These are phyloP conservation scores for Yamadazyma phyllophila DNA, from an alignment of 805 yeast species.

Conservation along the genomic window DNA sequence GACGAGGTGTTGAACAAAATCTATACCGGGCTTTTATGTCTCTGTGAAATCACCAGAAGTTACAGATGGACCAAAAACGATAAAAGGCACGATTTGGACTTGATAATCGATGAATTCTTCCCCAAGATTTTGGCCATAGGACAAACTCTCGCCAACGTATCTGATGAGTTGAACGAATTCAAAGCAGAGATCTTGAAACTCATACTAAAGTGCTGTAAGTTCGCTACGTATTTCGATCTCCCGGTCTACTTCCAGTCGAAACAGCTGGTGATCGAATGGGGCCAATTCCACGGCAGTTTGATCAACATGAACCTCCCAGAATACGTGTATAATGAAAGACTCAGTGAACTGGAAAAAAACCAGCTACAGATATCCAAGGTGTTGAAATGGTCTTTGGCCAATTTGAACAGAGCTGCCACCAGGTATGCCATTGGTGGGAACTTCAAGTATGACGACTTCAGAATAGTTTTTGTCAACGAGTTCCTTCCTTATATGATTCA, in stretches of 20 bases:
- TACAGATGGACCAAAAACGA: conserved; percentile 70
- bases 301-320: conserved; percentile 59
- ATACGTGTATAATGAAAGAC: conserved; percentile 43
- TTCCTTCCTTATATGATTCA: conserved; percentile 73
- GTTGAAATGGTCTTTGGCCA: conserved; percentile 80
- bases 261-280: conserved; percentile 63
- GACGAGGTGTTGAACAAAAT: conserved; percentile 20
- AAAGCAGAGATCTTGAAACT: conserved; percentile 72
- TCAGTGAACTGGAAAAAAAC: conserved; percentile 41
- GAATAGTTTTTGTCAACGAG: conserved; percentile 48
- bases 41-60: conserved; percentile 66
- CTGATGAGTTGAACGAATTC: conserved; percentile 25
- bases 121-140: conserved; percentile 70
- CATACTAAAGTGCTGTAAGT: conserved; percentile 74
- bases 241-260: conserved; percentile 58
- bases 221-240: conserved; percentile 67
- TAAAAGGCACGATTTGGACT: conserved; percentile 31
- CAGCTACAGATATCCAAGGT: conserved; percentile 71
- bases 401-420: conserved; percentile 65
- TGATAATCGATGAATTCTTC: conserved; percentile 54
- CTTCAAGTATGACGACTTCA: conserved; percentile 61
- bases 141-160: conserved; percentile 39
- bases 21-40: conserved; percentile 67
- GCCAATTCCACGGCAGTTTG: conserved; percentile 68
- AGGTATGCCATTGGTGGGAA: conserved; percentile 59